A percentile compares a stretch with the other conserved stretches of the same genome.
Conservation (phyloP, 257 asterid genomes). For the Buddleja alternifolia region DNA sequence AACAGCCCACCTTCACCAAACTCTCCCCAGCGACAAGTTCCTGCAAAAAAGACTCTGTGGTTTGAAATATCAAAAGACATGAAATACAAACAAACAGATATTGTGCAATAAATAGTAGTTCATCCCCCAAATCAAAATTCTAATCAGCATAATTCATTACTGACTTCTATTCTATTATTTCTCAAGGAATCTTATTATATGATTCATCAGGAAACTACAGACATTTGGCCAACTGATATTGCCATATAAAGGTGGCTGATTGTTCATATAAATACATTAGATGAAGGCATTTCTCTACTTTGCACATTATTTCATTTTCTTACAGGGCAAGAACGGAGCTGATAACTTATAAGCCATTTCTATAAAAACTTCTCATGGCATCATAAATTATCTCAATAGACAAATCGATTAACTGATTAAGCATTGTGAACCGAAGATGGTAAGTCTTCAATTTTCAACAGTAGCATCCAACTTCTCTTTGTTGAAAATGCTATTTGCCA, state of each 20-base stretch:
- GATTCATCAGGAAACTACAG: conserved; percentile 2
- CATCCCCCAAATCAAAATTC: conserved; percentile 1
- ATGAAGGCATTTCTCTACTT: background rate
- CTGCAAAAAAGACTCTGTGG: conserved; percentile 44
- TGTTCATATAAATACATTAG: background rate
- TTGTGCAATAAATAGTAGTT: background rate
- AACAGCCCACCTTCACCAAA: conserved; percentile 97
- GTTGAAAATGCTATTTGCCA: background rate
- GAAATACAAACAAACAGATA: conserved; percentile 23
- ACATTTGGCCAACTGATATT: conserved; percentile 3
- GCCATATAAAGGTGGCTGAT: conserved; percentile 3
- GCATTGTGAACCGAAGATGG: background rate
- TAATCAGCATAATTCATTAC: background rate
- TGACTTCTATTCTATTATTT: background rate
- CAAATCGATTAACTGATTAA: conserved; percentile 2
- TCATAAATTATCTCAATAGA: background rate
- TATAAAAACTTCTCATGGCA: background rate
- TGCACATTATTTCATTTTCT: background rate
- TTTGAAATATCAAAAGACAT: conserved; percentile 28
- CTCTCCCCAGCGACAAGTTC: conserved; percentile 97
- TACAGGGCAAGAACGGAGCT: background rate
- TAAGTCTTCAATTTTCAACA: background rate
- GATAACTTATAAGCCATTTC: background rate
- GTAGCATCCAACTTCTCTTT: background rate
- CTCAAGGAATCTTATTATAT: background rate